phyloP scores from a whole-genome alignment of 345 rosid species.

The Gossypium mustelinum region DNA sequence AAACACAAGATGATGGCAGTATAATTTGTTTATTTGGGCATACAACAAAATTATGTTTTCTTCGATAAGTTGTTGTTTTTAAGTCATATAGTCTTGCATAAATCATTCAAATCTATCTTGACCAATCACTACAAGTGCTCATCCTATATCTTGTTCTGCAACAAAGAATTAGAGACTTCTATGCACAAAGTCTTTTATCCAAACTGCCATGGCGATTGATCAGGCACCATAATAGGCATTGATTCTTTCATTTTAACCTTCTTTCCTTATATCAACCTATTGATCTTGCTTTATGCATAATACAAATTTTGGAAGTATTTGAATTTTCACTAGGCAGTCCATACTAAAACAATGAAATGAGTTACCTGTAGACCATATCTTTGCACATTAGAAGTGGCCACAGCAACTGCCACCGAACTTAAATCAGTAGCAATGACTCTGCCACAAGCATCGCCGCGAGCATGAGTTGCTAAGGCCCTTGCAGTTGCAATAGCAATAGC shows the following conservation, averaged over 20 bases:
- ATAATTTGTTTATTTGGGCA: not conserved
- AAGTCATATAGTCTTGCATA: not conserved
- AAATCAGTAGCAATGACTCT: constrained; percentile 73
- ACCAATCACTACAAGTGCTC: not conserved
- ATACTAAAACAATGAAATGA: not conserved
- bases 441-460: constrained; percentile 23
- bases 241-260: not conserved
- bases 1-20: not conserved
- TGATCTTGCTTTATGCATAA: not conserved
- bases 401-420: constrained; percentile 58
- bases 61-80: not conserved
- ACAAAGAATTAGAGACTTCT: not conserved
- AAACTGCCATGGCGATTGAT: not conserved
- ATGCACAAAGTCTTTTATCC: not conserved
- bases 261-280: not conserved
- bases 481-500: constrained; percentile 81
- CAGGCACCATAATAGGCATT: not conserved
- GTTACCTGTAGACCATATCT: constrained; percentile 66
- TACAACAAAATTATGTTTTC: not conserved
- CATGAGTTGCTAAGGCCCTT: constrained; percentile 30
- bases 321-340: not conserved
- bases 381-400: constrained; percentile 57
- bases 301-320: not conserved
- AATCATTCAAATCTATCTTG: not conserved
- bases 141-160: not conserved